These are phyloP conservation scores for Brassica carinata DNA, from an alignment of 345 rosid genomes.

Conservation along the genomic window DNA sequence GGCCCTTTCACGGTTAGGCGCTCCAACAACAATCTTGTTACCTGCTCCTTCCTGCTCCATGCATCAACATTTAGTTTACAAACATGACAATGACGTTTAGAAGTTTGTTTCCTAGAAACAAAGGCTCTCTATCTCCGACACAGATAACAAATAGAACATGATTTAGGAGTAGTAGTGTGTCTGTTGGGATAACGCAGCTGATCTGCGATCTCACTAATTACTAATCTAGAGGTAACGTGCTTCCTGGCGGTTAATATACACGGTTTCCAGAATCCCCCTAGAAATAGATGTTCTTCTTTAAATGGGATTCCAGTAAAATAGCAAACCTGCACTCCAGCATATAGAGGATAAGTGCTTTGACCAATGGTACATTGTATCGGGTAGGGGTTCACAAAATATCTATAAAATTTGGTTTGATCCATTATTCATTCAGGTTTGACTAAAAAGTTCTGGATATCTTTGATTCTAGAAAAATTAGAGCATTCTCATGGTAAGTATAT, in stretches of 20 bases:
- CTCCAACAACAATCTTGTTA: constrained; percentile 88
- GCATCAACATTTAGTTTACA: background rate
- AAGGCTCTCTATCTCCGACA: constrained; percentile 40
- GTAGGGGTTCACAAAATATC: background rate
- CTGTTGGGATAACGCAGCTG: constrained; percentile 98
- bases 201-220: constrained; percentile 91
- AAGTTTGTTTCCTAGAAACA: background rate
- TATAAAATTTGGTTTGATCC: background rate
- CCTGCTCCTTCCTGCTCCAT: constrained; percentile 89
- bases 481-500: too few species aligned
- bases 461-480: background rate
- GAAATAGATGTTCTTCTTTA: background rate
- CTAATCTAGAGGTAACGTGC: constrained; percentile 92
- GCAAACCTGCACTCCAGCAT: constrained; percentile 93
- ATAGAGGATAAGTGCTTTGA: constrained; percentile 95
- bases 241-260: constrained; percentile 54
- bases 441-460: background rate
- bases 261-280: background rate
- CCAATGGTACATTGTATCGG: constrained; percentile 75
- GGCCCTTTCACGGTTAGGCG: constrained; percentile 44
- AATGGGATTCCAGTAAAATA: background rate
- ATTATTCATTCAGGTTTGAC: background rate
- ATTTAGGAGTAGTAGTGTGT: constrained; percentile 96
- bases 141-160: constrained; percentile 66
- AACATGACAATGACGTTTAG: background rate